Percentiles rank a stretch among this genome's conserved stretches.
Conservation (phyloP, 2,329 filamentous ascomycete species). For the Alternaria dauci region DNA sequence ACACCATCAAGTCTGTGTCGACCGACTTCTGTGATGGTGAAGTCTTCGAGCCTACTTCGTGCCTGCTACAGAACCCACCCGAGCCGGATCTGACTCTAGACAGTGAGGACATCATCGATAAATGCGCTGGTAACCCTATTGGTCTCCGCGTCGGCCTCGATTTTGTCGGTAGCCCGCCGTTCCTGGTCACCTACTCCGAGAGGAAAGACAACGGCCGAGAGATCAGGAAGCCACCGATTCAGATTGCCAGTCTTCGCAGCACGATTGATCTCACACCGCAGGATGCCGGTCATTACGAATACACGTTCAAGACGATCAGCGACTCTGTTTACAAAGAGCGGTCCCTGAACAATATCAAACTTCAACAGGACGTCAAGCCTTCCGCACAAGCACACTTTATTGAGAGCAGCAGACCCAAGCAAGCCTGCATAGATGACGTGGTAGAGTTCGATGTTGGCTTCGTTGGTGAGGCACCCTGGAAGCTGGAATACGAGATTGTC, state of each 20-base stretch:
- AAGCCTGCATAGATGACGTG: constrained; percentile 83
- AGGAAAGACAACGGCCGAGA: constrained; percentile 64
- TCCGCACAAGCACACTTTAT: constrained; percentile 80
- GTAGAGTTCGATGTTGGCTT: constrained; percentile 78
- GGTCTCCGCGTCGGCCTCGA: constrained; percentile 89
- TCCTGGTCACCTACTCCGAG: constrained; percentile 80
- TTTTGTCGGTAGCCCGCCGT: constrained; percentile 90
- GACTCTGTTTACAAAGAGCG: constrained; percentile 79
- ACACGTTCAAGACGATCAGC: constrained; percentile 80
- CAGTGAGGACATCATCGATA: constrained; percentile 86
- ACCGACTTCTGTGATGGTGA: constrained; percentile 87
- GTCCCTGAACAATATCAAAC: constrained; percentile 62
- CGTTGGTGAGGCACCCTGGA: constrained; percentile 85
- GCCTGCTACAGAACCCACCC: constrained; percentile 87
- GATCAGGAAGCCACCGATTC: constrained; percentile 62
- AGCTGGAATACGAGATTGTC: constrained; percentile 88
- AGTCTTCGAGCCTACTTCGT: constrained; percentile 92
- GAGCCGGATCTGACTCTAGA: constrained; percentile 80
- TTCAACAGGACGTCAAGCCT: constrained; percentile 93
- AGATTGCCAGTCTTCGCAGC: constrained; percentile 73
- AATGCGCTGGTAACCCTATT: constrained; percentile 92
- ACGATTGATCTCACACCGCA: constrained; percentile 85
- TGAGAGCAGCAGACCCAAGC: constrained; percentile 64
- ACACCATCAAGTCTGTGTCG: constrained; percentile 80
- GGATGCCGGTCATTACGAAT: constrained; percentile 84